phyloP scores from a whole-genome alignment of 2,329 filamentous ascomycete genomes.

The Spiromastix sp. region DNA sequence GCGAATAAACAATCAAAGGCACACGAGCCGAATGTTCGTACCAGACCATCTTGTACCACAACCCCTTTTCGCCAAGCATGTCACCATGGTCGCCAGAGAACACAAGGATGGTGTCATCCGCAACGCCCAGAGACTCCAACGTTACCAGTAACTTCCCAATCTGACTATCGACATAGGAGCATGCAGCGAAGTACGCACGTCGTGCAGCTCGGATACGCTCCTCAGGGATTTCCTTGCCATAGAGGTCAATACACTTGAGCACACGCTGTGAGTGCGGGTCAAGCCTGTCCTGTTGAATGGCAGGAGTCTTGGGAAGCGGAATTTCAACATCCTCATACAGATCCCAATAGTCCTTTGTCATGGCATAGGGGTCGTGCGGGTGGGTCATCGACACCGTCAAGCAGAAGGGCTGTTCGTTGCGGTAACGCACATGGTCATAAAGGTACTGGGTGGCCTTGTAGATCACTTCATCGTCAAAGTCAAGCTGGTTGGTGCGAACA shows the following conservation, averaged over 20 bases:
- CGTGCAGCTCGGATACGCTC: conserved; percentile 79
- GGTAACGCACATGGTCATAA: conserved; percentile 80
- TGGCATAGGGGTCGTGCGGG: conserved; percentile 90
- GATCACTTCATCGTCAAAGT: conserved; percentile 95
- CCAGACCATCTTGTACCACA: conserved; percentile 98
- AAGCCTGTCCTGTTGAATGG: conserved; percentile 68
- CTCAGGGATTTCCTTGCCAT: conserved; percentile 71
- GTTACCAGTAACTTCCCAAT: conserved; percentile 72
- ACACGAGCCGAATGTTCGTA: conserved; percentile 87
- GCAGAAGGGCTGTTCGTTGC: conserved; percentile 67
- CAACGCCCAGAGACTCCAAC: conserved; percentile 67
- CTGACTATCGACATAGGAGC: conserved; percentile 89
- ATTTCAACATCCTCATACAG: conserved; percentile 84
- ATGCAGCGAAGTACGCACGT: conserved; percentile 83
- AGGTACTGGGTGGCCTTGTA: conserved; percentile 82
- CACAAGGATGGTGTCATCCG: conserved; percentile 79
- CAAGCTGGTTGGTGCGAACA: conserved; percentile 85
- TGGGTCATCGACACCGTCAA: conserved; percentile 90
- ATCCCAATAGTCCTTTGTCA: conserved; percentile 89
- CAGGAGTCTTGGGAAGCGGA: conserved; percentile 60
- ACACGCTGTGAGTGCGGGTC: conserved; percentile 82
- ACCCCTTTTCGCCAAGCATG: conserved; percentile 83
- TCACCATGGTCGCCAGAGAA: conserved; percentile 93
- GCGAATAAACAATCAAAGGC: conserved; percentile 75
- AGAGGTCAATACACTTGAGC: conserved; percentile 76